Evolutionary conservation across 75 land plant genomes (phyloP).

Genomic region (Cupressus sempervirens): DNA sequence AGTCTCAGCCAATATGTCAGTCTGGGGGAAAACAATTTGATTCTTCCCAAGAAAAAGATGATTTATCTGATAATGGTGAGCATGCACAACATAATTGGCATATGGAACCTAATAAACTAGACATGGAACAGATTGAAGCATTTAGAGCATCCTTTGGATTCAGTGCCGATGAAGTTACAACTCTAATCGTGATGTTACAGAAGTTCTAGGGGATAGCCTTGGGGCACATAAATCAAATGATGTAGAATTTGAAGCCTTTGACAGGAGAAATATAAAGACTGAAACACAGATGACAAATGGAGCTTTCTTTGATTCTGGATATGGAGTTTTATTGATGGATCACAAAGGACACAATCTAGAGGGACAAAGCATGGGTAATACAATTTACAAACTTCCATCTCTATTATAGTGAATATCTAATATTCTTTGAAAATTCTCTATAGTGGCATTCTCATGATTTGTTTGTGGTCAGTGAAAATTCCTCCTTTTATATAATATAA

Average conservation of each 20-base stretch:
- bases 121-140: conserved; percentile 71
- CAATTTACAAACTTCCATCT: not conserved
- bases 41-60: conserved; percentile 55
- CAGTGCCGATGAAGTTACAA: conserved; percentile 78
- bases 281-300: not conserved
- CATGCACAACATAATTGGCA: conserved; percentile 45
- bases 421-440: not conserved
- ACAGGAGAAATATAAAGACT: conserved; percentile 5
- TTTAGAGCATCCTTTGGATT: conserved; percentile 84
- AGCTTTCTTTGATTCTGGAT: conserved; percentile 10
- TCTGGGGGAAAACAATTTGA: conserved; percentile 47
- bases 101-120: conserved; percentile 40
- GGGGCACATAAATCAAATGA: conserved; percentile 8
- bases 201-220: conserved; percentile 13
- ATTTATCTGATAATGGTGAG: conserved; percentile 26
- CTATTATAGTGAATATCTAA: not conserved
- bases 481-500: not conserved
- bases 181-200: conserved; percentile 20
- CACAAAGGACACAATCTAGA: not conserved
- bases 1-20: conserved; percentile 27
- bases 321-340: not conserved
- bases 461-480: not conserved
- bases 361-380: not conserved
- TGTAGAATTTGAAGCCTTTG: not conserved
- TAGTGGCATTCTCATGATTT: not conserved